Percentiles rank a stretch among this genome's conserved stretches.
These are phyloP conservation scores for Pelargonium myrrhifolium DNA, from an alignment of 441 rosid species.

Conservation along the genomic window DNA sequence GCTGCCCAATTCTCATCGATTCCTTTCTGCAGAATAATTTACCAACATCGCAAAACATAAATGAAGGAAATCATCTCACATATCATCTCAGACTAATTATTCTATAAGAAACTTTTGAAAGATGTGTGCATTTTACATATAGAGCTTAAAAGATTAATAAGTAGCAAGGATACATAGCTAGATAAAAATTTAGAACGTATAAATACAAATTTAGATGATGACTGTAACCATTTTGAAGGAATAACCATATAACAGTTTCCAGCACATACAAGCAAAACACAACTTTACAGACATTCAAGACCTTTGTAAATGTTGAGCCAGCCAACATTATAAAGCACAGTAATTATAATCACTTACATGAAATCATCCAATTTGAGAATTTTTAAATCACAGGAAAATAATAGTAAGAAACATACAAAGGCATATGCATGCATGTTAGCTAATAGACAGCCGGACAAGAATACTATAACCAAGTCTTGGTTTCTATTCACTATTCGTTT, in stretches of 20 bases:
- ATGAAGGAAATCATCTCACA: not conserved
- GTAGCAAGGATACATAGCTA: no score
- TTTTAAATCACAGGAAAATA: not conserved
- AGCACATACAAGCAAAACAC: constrained; percentile 3
- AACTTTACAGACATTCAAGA: not conserved
- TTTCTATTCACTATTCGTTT: not conserved
- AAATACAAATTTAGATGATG: no score
- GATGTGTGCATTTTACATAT: no score
- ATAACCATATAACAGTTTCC: no score
- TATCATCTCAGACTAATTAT: no score
- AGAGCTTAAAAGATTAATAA: no score
- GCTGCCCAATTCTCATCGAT: constrained; percentile 99
- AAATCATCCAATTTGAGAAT: not conserved
- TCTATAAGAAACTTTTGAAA: no score
- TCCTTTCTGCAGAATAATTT: constrained; percentile 66
- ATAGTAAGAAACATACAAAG: not conserved
- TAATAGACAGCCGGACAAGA: not conserved
- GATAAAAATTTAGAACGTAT: no score
- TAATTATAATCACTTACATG: not conserved
- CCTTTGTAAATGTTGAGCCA: not conserved
- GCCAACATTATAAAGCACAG: not conserved
- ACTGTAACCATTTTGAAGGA: no score
- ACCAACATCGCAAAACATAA: constrained; percentile 18
- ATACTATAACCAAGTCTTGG: not conserved
- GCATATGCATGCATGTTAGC: not conserved